These are phyloP conservation scores for Cladosporium phlei DNA, from an alignment of 2,329 filamentous ascomycete genomes.

Conservation along the genomic window DNA sequence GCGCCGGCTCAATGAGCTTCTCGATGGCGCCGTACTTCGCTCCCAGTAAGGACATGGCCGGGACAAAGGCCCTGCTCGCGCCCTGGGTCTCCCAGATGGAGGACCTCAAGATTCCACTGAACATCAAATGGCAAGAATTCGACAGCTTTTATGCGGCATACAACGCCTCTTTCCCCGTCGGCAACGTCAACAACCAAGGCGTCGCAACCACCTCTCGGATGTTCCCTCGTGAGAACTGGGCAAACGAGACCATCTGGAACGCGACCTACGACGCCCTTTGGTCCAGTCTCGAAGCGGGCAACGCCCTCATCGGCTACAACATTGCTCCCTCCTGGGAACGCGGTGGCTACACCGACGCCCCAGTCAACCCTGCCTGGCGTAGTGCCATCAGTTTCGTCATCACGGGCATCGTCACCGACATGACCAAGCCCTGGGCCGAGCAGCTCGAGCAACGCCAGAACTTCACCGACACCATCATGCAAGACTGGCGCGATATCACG, in stretches of 20 bases:
- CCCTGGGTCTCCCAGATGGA: constrained; percentile 13
- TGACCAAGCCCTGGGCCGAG: background rate
- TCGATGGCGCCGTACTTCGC: constrained; percentile 32
- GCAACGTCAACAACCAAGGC: constrained; percentile 6
- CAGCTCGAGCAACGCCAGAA: constrained; percentile 2
- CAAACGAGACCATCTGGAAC: constrained; percentile 11
- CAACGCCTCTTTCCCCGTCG: constrained; percentile 17
- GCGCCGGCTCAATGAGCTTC: constrained; percentile 17
- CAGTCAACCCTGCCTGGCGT: constrained; percentile 17
- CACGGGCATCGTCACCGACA: background rate
- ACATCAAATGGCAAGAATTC: constrained; percentile 4
- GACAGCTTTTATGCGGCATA: constrained; percentile 14
- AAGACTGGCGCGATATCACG: constrained; percentile 34
- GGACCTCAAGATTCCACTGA: constrained; percentile 3
- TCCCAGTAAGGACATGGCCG: constrained; percentile 18
- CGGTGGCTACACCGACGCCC: constrained; percentile 5
- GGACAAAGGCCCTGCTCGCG: constrained; percentile 20
- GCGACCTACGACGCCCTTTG: constrained; percentile 7
- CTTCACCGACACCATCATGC: constrained; percentile 7
- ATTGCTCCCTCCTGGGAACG: constrained; percentile 3
- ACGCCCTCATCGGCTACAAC: constrained; percentile 15
- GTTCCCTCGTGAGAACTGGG: constrained; percentile 13
- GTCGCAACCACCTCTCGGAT: constrained; percentile 14
- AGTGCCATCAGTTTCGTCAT: constrained; percentile 12
- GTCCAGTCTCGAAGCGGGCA: constrained; percentile 8